Base-by-base conservation (phyloP, 2,329 filamentous ascomycete genomes). In the Scedosporium aurantiacum region DNA sequence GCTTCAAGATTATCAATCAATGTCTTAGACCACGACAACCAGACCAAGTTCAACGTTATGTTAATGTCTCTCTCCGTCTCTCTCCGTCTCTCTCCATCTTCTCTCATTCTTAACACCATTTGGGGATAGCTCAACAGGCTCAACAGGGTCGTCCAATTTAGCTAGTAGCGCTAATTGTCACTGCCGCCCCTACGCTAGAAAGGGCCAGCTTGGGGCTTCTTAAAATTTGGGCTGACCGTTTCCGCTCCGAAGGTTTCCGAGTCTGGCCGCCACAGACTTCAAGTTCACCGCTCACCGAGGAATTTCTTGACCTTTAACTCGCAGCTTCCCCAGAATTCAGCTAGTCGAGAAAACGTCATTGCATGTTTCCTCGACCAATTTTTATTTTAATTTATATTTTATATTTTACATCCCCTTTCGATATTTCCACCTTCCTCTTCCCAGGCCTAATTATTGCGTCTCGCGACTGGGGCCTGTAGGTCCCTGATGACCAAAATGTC, bases 401-500 rank as follows among this genome's bases (percentile, higher is more conserved):
- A 37, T 37, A 37, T 37, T 37, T 37, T 37, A 37, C 14, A 8
- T 4, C 6, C 32, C 28, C 28, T 6, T 28, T 6, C 32, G 3
- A 37, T 10, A 37, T 10, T 37, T 37, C 32, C 1, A 10, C 32
- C 8, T 12, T 7, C 28, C 8, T 37, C 32, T 12, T 8, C 6
- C 7, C 6, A 28, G 6, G 28, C 28, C n/a, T n/a, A n/a, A n/a
- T n/a, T n/a, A n/a, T n/a, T n/a, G n/a, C n/a, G n/a, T n/a, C n/a
- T n/a, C n/a, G 7, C 28, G 28, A 28, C 28, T n/a, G 28, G 28
- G 28, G 28, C 7, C 8, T 12, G 32, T 37, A 37, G 10, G 32
- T 12, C 32, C 32, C 32, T 37, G 14, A 12, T 50, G n/a, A 47
- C 60, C 47, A 43, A 41, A 28, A 73, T 73, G 72, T 65, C 62